phyloP scores from a whole-genome alignment of 305 asterid species.

The Euphrasia arctica region DNA sequence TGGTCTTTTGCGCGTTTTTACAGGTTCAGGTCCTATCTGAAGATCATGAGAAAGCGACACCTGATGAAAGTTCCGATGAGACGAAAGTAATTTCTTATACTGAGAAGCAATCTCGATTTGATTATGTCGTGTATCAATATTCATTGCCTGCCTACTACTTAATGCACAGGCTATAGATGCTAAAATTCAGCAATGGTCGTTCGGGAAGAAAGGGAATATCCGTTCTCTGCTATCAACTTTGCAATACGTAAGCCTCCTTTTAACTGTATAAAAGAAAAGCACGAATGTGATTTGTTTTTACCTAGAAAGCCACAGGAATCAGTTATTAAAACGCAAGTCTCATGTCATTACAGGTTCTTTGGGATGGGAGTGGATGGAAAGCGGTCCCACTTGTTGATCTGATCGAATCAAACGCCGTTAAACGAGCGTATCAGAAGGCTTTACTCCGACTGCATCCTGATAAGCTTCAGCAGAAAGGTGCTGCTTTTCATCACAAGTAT shows the following conservation, averaged over 20 bases:
- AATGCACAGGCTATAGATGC: conserved; percentile 74
- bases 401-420: conserved; percentile 73
- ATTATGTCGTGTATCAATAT: background rate
- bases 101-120: background rate
- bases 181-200: conserved; percentile 83
- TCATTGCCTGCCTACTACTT: background rate
- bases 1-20: conserved; percentile 15
- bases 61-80: conserved; percentile 44
- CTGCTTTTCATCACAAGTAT: conserved; percentile 65
- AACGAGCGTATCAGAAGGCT: conserved; percentile 85
- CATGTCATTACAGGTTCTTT: conserved; percentile 62
- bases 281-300: background rate
- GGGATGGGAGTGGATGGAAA: conserved; percentile 90
- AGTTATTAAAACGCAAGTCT: conserved; percentile 8
- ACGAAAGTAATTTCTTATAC: conserved; percentile 38
- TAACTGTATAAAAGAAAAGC: background rate
- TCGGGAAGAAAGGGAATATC: conserved; percentile 92
- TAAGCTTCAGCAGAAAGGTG: conserved; percentile 94
- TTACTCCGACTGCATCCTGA: conserved; percentile 86
- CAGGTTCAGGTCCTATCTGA: conserved; percentile 75
- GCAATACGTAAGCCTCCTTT: conserved; percentile 58
- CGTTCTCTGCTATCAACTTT: conserved; percentile 89
- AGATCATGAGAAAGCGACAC: conserved; percentile 34
- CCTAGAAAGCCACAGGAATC: background rate
- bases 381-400: conserved; percentile 82